Base-by-base conservation (phyloP, 2,329 filamentous ascomycete genomes). In the Microdochium nivale region DNA sequence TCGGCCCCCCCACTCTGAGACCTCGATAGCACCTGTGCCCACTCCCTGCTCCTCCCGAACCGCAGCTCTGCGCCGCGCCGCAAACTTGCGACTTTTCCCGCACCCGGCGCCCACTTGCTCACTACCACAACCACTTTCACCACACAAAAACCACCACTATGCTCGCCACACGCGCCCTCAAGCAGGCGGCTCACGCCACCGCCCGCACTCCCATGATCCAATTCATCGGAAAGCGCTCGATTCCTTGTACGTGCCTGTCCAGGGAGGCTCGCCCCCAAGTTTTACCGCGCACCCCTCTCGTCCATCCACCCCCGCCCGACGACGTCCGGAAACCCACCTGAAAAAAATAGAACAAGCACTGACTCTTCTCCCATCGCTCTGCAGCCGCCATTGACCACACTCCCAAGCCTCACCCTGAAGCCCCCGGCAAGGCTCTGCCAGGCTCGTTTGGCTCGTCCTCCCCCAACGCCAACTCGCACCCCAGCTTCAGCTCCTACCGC, bases 401-500 rank as follows among this genome's bases (percentile, higher is more conserved):
- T 47, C 86, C 86, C 55, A 78, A 83, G 59, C 79, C 81, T 60
- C 87, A 90, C 74, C 87, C 87, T 37, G 86, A 84, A 54, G 84
- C 86, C 25, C 86, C 86, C 46, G 77, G 76, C 33, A 73, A 81
- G 62, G 70, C 75, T 32, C 83, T 90, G 24, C 87, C 87, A 43
- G 61, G 72, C 52, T 67, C 67, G 62, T 80, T 79, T 60, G 62
- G 67, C 56, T 64, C 60, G 59, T 65, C 57, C 47, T 58, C 60
- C 51, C 16, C 35, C 35, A 19, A 19, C 40, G 62, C 67, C 53
- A 69, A 74, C 57, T 70, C 72, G 32, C 77, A 81, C 71, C 69
- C 77, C 58, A 81, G 79, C 54, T 91, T 91, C 74, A 86, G 84
- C 67, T 78, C 79, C 62, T 91, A 91, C 77, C 85, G 87, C 65